Percentiles rank a stretch among this genome's conserved stretches.
Conservation (phyloP, 805 yeast genomes). For the Osmozyma mogii region DNA sequence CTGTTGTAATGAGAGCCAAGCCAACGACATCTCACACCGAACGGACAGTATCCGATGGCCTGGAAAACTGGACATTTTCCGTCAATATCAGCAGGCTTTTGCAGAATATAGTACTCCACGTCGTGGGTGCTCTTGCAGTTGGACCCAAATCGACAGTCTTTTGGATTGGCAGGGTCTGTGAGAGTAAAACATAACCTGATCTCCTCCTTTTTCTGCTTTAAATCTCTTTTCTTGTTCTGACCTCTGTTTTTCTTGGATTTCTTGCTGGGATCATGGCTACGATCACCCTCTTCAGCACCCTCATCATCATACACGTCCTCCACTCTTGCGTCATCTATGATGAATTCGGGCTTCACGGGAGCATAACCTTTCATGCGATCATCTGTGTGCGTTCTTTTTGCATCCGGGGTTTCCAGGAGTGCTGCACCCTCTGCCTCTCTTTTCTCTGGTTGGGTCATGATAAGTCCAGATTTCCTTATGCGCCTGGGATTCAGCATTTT, state of each 20-base stretch:
- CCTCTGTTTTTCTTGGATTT: constrained; percentile 54
- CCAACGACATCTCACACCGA: constrained; percentile 92
- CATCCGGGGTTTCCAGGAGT: no score
- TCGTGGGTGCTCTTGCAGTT: constrained; percentile 79
- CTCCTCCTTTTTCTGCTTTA: constrained; percentile 58
- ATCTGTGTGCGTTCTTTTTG: no score
- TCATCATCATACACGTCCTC: constrained; percentile 35
- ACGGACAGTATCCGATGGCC: constrained; percentile 83
- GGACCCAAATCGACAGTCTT: constrained; percentile 56
- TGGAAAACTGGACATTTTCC: constrained; percentile 80
- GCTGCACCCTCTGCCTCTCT: no score
- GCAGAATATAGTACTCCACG: constrained; percentile 49
- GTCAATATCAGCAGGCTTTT: constrained; percentile 64
- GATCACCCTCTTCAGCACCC: constrained; percentile 39
- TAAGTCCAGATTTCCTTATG: no score
- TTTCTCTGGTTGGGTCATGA: no score
- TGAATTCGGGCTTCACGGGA: constrained; percentile 63
- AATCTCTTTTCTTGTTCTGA: constrained; percentile 76
- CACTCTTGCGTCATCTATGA: constrained; percentile 42
- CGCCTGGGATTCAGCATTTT: no score
- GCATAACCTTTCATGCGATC: constrained; percentile 74
- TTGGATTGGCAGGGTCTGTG: constrained; percentile 43
- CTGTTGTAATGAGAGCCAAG: constrained; percentile 57
- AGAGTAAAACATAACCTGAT: constrained; percentile 58
- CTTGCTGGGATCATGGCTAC: constrained; percentile 19